phyloP scores from a whole-genome alignment of 495 filamentous ascomycete species.

The Bryoglossum gracile region DNA sequence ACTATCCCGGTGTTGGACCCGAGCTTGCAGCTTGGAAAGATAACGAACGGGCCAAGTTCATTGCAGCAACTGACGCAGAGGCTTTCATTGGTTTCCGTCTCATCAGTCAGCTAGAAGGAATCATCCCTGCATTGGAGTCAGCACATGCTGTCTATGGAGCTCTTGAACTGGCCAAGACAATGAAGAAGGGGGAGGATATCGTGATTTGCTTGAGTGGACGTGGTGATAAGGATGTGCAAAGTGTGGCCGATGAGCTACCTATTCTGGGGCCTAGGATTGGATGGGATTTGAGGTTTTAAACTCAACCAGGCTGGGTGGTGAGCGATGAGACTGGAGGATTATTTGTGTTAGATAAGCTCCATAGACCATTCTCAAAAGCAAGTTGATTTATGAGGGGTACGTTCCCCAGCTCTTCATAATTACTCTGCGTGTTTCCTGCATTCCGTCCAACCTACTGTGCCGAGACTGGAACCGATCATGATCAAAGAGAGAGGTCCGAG shows the following conservation, averaged over 20 bases:
- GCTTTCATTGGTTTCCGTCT: slow-evolving; percentile 86
- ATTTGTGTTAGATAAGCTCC: too few relatives aligned
- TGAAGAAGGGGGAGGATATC: slow-evolving; percentile 80
- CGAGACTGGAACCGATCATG: too few relatives aligned
- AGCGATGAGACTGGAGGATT: too few relatives aligned
- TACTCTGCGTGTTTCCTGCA: too few relatives aligned
- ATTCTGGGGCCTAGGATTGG: slow-evolving; percentile 84
- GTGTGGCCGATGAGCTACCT: slow-evolving; percentile 90
- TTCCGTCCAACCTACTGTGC: too few relatives aligned
- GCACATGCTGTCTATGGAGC: slow-evolving; percentile 89
- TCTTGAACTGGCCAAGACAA: slow-evolving; percentile 82
- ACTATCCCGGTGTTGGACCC: slow-evolving; percentile 95
- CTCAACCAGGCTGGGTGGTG: too few relatives aligned
- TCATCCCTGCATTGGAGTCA: slow-evolving; percentile 93
- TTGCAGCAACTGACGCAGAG: slow-evolving; percentile 86
- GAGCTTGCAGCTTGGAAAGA: slow-evolving; percentile 94
- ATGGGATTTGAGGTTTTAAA: slow-evolving; percentile 79
- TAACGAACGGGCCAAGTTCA: slow-evolving; percentile 71
- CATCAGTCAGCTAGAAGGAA: slow-evolving; percentile 80
- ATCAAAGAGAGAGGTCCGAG: too few relatives aligned
- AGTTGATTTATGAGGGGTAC: too few relatives aligned
- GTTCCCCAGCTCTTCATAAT: too few relatives aligned
- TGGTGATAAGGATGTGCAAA: slow-evolving; percentile 98
- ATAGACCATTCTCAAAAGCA: too few relatives aligned
- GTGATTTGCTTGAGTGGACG: slow-evolving; percentile 92